phyloP scores from a whole-genome alignment of 2,329 filamentous ascomycete genomes.

The Cladosporium oxysporum region DNA sequence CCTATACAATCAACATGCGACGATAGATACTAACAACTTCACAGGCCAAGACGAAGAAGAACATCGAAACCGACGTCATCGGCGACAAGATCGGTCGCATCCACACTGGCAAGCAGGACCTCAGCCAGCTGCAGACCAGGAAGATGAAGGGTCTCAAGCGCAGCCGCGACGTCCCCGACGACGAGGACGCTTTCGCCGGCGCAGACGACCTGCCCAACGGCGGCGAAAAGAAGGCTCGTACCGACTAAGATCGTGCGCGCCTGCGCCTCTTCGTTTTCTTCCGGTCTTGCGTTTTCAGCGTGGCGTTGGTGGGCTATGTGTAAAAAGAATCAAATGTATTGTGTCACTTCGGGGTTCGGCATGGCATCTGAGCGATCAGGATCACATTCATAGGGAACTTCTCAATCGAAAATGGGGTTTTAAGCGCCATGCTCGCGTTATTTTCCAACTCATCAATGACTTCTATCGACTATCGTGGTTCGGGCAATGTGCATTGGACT shows the following conservation, averaged over 20 bases:
- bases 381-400: not conserved
- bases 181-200: slow-evolving; percentile 44
- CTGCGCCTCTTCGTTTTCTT: slow-evolving; percentile 5
- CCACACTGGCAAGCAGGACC: slow-evolving; percentile 87
- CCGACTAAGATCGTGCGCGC: slow-evolving; percentile 25
- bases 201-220: slow-evolving; percentile 24
- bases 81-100: slow-evolving; percentile 96
- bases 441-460: not conserved
- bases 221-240: slow-evolving; percentile 29
- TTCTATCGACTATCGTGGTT: not conserved
- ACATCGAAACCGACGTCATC: slow-evolving; percentile 85
- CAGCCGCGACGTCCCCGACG: slow-evolving; percentile 63
- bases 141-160: slow-evolving; percentile 99
- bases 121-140: slow-evolving; percentile 82
- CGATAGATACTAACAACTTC: slow-evolving; percentile 27
- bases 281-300: slow-evolving; percentile 27
- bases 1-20: not conserved
- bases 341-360: slow-evolving; percentile 4
- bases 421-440: not conserved
- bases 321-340: slow-evolving; percentile 19
- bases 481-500: not conserved
- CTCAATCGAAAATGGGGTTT: not conserved
- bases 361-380: slow-evolving; percentile 7
- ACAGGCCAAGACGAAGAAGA: slow-evolving; percentile 80
- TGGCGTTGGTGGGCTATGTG: slow-evolving; percentile 24